These are phyloP conservation scores for Avena eriantha DNA, from an alignment of 176 grass and related monocot species.

Conservation along the genomic window DNA sequence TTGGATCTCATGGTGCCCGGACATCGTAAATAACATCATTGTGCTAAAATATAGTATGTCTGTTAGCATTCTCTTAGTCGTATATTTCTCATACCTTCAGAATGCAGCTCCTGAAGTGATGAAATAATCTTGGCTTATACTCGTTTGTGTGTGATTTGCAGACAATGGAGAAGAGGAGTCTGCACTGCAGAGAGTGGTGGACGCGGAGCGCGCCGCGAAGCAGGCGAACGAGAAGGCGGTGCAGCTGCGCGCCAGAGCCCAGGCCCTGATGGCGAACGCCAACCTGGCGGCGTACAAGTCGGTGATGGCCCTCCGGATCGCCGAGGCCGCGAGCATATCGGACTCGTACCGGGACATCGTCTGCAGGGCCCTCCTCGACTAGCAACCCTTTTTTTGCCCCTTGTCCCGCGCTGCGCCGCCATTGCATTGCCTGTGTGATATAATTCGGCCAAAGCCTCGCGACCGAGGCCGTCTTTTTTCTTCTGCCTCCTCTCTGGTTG, in stretches of 20 bases:
- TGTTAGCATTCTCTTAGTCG: background rate
- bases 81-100: background rate
- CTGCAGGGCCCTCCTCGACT: background rate
- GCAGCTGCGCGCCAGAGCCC: background rate
- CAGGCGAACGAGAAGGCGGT: background rate
- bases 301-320: background rate
- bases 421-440: background rate
- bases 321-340: background rate
- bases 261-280: constrained; percentile 2
- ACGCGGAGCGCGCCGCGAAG: constrained; percentile 34
- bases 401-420: too few species aligned
- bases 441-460: background rate
- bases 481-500: background rate
- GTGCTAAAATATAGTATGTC: background rate
- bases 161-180: constrained; percentile 59
- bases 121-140: background rate
- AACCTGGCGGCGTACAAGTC: constrained; percentile 29
- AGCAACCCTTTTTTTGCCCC: background rate
- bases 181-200: constrained; percentile 59
- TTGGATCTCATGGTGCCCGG: background rate
- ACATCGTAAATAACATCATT: background rate
- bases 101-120: background rate
- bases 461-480: background rate
- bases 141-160: constrained; percentile 3
- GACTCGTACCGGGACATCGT: background rate